phyloP scores from a whole-genome alignment of 2,329 filamentous ascomycete genomes.

The Magnaporthiopsis incrustans region DNA sequence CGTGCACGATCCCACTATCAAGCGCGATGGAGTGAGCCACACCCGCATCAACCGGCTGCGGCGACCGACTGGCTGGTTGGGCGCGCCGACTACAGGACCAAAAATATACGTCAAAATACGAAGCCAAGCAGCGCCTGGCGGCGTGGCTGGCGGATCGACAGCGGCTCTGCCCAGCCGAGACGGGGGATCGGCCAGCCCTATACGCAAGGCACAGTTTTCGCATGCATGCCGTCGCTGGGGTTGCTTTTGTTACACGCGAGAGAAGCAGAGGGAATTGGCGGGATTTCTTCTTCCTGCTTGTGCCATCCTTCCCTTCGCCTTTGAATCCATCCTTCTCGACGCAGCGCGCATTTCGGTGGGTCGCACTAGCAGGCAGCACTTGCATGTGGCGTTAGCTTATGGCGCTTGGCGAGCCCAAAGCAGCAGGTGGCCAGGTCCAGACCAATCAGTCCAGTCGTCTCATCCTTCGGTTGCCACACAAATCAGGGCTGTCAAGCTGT shows the following conservation, averaged over 20 bases:
- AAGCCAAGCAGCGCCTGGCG: not conserved
- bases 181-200: not conserved
- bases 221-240: no score
- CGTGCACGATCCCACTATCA: not conserved
- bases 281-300: not conserved
- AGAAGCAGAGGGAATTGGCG: no score
- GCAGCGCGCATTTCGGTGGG: not conserved
- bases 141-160: not conserved
- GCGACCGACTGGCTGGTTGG: not conserved
- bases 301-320: not conserved
- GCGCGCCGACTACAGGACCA: not conserved
- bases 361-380: not conserved
- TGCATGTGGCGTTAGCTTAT: not conserved
- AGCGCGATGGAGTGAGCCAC: not conserved
- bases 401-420: not conserved
- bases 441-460: not conserved
- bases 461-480: not conserved
- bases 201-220: not conserved
- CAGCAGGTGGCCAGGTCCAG: not conserved
- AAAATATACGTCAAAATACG: not conserved
- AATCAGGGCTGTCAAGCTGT: not conserved
- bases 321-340: not conserved
- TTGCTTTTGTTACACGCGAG: no score
- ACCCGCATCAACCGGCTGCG: not conserved
- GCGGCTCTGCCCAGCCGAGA: not conserved